Evolutionary conservation across 768 basidiomycete species (phyloP), one percentile per base, ranked within the genome.

Genomic region (Dictyophora rubrovolvata): DNA sequence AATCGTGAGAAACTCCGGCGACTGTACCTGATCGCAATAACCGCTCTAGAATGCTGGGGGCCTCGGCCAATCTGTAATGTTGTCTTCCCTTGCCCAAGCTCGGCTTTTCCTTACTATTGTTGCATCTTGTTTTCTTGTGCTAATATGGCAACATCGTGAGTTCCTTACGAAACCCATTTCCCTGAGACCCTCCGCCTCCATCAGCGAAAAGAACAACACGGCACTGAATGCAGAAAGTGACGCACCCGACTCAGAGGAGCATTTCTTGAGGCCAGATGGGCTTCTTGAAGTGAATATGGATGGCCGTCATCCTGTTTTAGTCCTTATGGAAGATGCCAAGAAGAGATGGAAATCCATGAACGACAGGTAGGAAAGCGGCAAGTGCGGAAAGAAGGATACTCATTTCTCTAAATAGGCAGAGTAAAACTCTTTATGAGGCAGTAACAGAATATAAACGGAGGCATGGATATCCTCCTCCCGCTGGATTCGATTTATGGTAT

Each of bases 281-380:
- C 61, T 74, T 11, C 62, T 77, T 1, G 64, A 69, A 37, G 70
- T 74, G 35, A 71, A 75, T 61, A 69, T 68, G 37, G 55, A 64
- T 8, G 72, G 68, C 10, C 55, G 63, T 10, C 79, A 81, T 66
- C 79, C 79, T 3, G 73, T 81, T 42, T 42, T 5, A 14, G 33
- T 51, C n/a, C 49, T 59, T 16, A 51, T 59, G 17, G 57, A 59
- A 36, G 57, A 53, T 16, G 57, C 48, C n/a, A 51, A 59, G 21
- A 51, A 51, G 28, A 36, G 21, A 20, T 59, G 57, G 57, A 36
- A 37, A 18, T 21, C 50, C 16, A 34, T 59, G 49, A 33, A 59
- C 50, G 50, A 36, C 17, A 59, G 49, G 57, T 52, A 36, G 10
- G 57, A 50, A n/a, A 16, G 5, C 36, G 7, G 22, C 11, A 35